A percentile compares a stretch with the other conserved stretches of the same genome.
These are phyloP conservation scores for Nitzschia palea DNA, from an alignment of 108 stramenopile species.

Conservation along the genomic window DNA sequence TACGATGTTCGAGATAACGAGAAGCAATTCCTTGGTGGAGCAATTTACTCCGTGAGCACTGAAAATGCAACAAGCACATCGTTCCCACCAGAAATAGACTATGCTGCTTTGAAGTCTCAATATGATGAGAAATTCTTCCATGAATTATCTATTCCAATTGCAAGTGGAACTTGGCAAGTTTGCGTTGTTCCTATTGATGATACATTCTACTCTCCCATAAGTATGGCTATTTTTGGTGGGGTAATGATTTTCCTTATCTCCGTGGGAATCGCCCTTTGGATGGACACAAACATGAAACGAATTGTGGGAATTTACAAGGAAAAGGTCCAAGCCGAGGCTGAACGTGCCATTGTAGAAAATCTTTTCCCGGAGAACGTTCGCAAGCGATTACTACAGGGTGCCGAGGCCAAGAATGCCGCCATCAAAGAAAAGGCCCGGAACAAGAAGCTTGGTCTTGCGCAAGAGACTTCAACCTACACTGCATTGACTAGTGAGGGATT, in stretches of 20 bases:
- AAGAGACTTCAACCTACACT: background rate
- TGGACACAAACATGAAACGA: constrained; percentile 5
- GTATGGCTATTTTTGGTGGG: constrained; percentile 16
- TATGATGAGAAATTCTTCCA: background rate
- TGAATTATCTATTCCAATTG: constrained; percentile 4
- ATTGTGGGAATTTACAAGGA: constrained; percentile 1
- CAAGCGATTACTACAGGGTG: background rate
- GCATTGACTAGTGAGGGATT: background rate
- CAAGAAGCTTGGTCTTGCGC: background rate
- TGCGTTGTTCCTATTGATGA: constrained; percentile 8
- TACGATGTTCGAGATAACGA: background rate
- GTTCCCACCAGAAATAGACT: background rate
- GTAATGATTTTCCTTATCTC: background rate
- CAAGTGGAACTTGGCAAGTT: constrained; percentile 6
- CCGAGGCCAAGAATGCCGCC: constrained; percentile 11
- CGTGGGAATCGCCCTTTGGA: constrained; percentile 14
- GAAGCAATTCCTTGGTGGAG: background rate
- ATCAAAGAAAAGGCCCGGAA: background rate
- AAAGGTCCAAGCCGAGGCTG: constrained; percentile 16
- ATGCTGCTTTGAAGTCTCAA: background rate
- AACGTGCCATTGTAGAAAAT: constrained; percentile 1
- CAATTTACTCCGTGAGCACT: too few species aligned
- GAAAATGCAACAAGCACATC: background rate
- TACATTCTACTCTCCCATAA: background rate
- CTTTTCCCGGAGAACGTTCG: constrained; percentile 16